Conservation (phyloP, 257 asterid species). For the Nicotiana tabacum region DNA sequence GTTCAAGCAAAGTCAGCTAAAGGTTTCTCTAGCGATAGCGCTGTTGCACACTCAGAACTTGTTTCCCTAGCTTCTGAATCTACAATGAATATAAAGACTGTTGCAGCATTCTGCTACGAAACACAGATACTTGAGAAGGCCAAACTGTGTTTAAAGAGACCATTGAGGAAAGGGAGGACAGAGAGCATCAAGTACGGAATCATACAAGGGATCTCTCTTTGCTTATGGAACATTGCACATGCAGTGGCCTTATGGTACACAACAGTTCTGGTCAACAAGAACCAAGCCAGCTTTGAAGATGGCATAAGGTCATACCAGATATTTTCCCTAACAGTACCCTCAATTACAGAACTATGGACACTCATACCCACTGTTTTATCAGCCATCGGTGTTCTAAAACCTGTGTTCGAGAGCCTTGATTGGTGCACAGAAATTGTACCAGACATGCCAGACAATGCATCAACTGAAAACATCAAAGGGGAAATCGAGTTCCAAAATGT, state of each 20-base stretch:
- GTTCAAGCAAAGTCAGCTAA: conserved; percentile 83
- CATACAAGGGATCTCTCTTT: conserved; percentile 70
- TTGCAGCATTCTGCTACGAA: conserved; percentile 73
- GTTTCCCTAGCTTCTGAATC: conserved; percentile 75
- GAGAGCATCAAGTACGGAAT: conserved; percentile 64
- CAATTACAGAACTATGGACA: conserved; percentile 78
- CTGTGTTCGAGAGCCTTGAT: conserved; percentile 61
- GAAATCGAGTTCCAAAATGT: conserved; percentile 51
- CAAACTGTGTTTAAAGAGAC: conserved; percentile 34
- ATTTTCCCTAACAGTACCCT: conserved; percentile 76
- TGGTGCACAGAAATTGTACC: conserved; percentile 57
- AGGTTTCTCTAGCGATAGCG: conserved; percentile 58
- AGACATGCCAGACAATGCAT: conserved; percentile 39
- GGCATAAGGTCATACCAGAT: conserved; percentile 76
- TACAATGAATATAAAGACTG: conserved; percentile 55
- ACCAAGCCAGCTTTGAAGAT: conserved; percentile 57
- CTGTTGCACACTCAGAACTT: conserved; percentile 55
- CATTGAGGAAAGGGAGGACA: conserved; percentile 40
- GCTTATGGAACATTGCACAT: conserved; percentile 77
- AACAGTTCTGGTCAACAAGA: conserved; percentile 46
- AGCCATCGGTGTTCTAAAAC: conserved; percentile 62
- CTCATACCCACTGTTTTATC: conserved; percentile 68
- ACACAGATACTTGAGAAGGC: conserved; percentile 55
- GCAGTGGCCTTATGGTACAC: conserved; percentile 83
- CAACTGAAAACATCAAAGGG: conserved; percentile 40